These are phyloP conservation scores for Selaginella moellendorffii DNA, from an alignment of 75 land plant genomes.

Conservation along the genomic window DNA sequence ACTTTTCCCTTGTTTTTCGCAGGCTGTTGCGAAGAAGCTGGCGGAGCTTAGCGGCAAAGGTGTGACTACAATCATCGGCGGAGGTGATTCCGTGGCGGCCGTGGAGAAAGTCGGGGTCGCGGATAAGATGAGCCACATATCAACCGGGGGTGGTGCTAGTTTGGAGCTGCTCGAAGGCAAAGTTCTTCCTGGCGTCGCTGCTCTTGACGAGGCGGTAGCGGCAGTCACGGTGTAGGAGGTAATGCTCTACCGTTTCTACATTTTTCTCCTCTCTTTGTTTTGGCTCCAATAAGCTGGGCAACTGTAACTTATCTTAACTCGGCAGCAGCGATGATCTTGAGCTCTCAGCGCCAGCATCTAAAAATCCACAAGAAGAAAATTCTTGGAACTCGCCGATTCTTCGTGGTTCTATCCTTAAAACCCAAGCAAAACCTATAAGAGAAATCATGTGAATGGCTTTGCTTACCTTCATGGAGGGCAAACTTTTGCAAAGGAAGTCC, in stretches of 20 bases:
- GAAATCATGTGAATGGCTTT: too few relatives aligned
- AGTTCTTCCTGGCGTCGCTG: slow-evolving; percentile 71
- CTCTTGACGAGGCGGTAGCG: slow-evolving; percentile 39
- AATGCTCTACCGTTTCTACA: neutral
- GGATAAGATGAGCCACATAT: slow-evolving; percentile 87
- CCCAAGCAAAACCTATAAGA: too few relatives aligned
- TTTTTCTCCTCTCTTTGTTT: neutral
- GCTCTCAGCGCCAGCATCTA: too few relatives aligned
- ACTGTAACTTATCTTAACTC: too few relatives aligned
- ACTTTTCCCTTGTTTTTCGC: slow-evolving; percentile 8
- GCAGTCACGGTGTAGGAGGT: neutral
- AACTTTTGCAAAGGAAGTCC: too few relatives aligned
- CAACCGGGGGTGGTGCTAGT: slow-evolving; percentile 89
- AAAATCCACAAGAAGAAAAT: too few relatives aligned
- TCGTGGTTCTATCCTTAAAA: too few relatives aligned
- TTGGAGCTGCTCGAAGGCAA: slow-evolving; percentile 87
- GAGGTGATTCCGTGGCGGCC: slow-evolving; percentile 94
- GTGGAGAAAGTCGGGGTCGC: slow-evolving; percentile 81
- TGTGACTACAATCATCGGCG: slow-evolving; percentile 75
- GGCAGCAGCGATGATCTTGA: too few relatives aligned
- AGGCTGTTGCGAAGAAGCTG: slow-evolving; percentile 66
- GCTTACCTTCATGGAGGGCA: too few relatives aligned
- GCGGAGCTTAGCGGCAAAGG: slow-evolving; percentile 68
- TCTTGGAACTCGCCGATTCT: too few relatives aligned
- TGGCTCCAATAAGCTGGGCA: neutral